Base-by-base conservation (phyloP, 2,329 filamentous ascomycete genomes). In the Lizonia empirigonia region DNA sequence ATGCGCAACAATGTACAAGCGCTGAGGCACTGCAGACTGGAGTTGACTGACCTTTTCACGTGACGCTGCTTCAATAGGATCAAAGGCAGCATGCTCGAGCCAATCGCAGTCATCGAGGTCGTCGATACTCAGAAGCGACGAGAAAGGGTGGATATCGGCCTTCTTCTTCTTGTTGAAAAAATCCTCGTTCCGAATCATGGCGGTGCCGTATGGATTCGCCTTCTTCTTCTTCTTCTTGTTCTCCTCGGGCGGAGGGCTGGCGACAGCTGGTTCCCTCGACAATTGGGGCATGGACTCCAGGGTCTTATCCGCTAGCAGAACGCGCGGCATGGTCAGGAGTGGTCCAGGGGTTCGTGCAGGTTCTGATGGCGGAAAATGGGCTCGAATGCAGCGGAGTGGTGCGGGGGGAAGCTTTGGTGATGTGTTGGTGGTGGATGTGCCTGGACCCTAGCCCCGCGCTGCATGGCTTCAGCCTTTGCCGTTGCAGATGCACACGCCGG, bases 121-220 rank as follows among this genome's bases (percentile, higher is more conserved):
- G 20, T 81, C 82, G 38, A 82, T 73, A 32, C 84, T 89, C 41
- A 97, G 80, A 22, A 88, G 83, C 44, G 89, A 85, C n/a, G 89
- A 82, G 64, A 89, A 88, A 20, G 90, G 85, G 65, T 89, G 83
- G 64, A 90, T 83, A 41, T 83, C 78, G 63, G 27, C 87, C 85
- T 34, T 47, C 5, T 20, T 19, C 59, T 70, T 66, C 44, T 65
- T 69, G 45, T 62, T 64, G 56, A 65, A 65, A 15, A 59, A 50
- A 22, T 68, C 63, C 19, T 69, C 64, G 19, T 67, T 52, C 4
- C 67, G 51, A 2, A 52, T 32, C 15, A 52, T 16, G n/a, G 35
- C 22, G 0, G 49, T 47, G 9, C 44, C 49, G 33, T 52, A 38
- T 10, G 49, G 37, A 33, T 52, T 41, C 19, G 45, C 40, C 3